phyloP scores from a whole-genome alignment of 192 early-diverging fungal genomes.

The Backusella tuberculispora region DNA sequence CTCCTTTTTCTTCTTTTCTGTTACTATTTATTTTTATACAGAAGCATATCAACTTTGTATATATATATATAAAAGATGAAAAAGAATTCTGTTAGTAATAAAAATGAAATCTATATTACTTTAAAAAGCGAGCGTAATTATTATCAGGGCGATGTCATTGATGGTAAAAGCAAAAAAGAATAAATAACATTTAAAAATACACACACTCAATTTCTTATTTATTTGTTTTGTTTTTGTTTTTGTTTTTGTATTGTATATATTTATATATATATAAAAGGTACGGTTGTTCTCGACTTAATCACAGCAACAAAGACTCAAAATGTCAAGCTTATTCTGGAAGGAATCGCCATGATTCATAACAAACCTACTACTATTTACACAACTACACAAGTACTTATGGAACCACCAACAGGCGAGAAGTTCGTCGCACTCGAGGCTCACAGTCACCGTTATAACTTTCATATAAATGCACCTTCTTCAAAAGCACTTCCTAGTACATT shows the following conservation, averaged over 20 bases:
- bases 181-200: too few relatives aligned
- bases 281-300: not conserved
- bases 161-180: too few relatives aligned
- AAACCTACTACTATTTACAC: not conserved
- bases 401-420: not conserved
- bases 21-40: not conserved
- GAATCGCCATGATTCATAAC: not conserved
- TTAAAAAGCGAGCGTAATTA: not conserved
- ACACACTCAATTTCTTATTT: too few relatives aligned
- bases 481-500: not conserved
- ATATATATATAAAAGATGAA: not conserved
- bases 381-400: not conserved
- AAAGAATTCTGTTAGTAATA: not conserved
- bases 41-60: not conserved
- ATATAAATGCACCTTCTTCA: not conserved
- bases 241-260: too few relatives aligned
- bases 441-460: not conserved
- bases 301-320: not conserved
- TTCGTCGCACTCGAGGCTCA: not conserved
- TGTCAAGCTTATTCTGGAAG: conserved; percentile 5
- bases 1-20: not conserved
- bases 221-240: too few relatives aligned
- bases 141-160: conserved; percentile 1
- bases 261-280: not conserved
- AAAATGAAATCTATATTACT: conserved; percentile 14